phyloP scores from a whole-genome alignment of 2,329 filamentous ascomycete species.

The Coniochaeta sp. region DNA sequence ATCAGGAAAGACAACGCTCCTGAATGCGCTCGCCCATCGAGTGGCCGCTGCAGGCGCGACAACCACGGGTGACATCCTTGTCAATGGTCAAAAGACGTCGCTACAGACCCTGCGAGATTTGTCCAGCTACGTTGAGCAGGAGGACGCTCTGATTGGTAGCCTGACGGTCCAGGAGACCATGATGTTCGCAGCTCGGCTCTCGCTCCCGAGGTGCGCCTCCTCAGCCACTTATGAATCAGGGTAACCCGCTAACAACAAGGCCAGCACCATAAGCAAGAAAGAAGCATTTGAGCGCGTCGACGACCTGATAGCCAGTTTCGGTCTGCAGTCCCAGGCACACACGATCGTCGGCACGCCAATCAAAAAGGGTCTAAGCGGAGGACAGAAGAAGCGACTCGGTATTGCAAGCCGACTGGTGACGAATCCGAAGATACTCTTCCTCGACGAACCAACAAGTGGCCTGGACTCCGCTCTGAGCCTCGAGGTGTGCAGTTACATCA shows the following conservation, averaged over 20 bases:
- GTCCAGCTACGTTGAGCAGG: constrained; percentile 77
- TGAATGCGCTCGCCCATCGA: constrained; percentile 65
- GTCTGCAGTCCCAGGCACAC: constrained; percentile 59
- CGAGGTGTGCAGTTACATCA: constrained; percentile 70
- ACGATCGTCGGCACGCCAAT: constrained; percentile 76
- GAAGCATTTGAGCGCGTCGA: constrained; percentile 58
- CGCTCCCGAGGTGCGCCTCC: background rate
- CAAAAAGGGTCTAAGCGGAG: constrained; percentile 74
- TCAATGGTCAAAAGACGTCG: constrained; percentile 55
- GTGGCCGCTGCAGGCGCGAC: constrained; percentile 41
- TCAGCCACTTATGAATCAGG: too few relatives aligned
- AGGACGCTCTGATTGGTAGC: constrained; percentile 75
- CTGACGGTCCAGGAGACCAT: constrained; percentile 76
- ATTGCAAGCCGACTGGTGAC: constrained; percentile 78
- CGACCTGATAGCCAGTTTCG: constrained; percentile 63
- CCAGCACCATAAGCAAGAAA: constrained; percentile 34
- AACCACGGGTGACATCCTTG: constrained; percentile 43
- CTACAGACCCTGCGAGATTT: constrained; percentile 53
- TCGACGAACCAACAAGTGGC: constrained; percentile 79
- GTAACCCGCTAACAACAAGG: constrained; percentile 24
- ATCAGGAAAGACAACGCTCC: constrained; percentile 74
- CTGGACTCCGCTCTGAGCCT: constrained; percentile 70
- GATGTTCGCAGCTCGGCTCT: constrained; percentile 68
- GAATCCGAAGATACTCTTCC: constrained; percentile 69
- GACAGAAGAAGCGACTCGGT: constrained; percentile 74